phyloP scores from a whole-genome alignment of 148 eudicot genomes.

The Rhododendron griersonianum region DNA sequence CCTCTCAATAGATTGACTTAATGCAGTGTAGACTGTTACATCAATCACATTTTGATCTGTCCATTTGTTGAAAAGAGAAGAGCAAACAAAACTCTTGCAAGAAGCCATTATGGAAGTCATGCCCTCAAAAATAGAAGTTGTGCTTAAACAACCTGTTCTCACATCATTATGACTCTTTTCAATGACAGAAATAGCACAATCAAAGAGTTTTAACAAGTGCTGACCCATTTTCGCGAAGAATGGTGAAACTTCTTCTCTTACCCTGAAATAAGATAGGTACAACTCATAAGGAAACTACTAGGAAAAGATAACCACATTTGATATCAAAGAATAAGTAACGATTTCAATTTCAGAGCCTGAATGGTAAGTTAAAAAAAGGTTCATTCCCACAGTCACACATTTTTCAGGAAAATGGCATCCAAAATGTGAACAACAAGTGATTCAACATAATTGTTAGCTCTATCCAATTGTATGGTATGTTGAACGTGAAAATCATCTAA shows the following conservation, averaged over 20 bases:
- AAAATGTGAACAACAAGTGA: neutral
- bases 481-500: neutral
- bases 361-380: neutral
- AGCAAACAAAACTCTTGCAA: conserved; percentile 53
- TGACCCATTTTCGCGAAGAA: conserved; percentile 46
- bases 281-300: neutral
- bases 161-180: conserved; percentile 39
- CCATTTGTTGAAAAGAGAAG: conserved; percentile 45
- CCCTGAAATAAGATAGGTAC: conserved; percentile 32
- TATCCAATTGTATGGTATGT: neutral
- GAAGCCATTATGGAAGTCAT: conserved; percentile 35
- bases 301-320: neutral
- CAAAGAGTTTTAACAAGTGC: conserved; percentile 48
- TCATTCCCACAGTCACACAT: neutral
- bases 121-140: conserved; percentile 45
- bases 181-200: conserved; percentile 46
- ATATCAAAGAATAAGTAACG: neutral
- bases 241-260: conserved; percentile 36
- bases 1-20: conserved; percentile 52
- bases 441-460: neutral
- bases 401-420: neutral
- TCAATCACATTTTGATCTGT: conserved; percentile 27
- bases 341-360: neutral
- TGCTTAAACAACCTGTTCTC: conserved; percentile 34
- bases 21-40: conserved; percentile 26